Base-by-base conservation (phyloP, 768 basidiomycete species). In the Lentinula raphanica region DNA sequence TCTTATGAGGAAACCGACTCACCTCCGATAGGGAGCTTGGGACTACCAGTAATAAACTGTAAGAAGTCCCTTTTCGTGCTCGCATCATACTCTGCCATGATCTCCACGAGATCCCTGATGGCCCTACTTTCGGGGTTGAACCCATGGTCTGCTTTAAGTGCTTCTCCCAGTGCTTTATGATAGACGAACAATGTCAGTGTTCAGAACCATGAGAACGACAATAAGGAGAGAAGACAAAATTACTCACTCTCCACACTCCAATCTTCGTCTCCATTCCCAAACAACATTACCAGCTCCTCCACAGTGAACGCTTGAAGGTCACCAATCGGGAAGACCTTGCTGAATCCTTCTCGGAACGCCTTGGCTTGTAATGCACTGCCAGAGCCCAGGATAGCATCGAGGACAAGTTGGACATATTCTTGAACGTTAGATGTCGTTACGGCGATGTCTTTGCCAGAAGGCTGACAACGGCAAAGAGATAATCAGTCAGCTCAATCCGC, bases 11-110 rank as follows among this genome's bases (percentile, higher is more conserved):
- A 27, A 49, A 35, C 48, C 11, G 12, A 74, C 87, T 31, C 61
- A 93, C 94, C 95, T 65, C 95, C 95, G 55, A 98, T 96, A 17
- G 95, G 95, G 39, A 98, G 71, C 71, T 96, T 97, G 17, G 95
- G 95, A 68, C 95, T 96, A 42, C 97, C 97, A 11, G 97, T 98
- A 61, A 97, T 92, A 71, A 98, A 99, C 69, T 98, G 95, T 31
- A 99, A 75, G 74, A 89, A 97, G 54, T 90, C 88, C 61, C 97
- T 87, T 31, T 95, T 86, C 17, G 83, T 81, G 2, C 82, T 69
- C 15, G 68, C 70, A 66, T 94, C 88, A 65, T 89, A 97, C 55
- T 83, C 82, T 1, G 90, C 78, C 86, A 99, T 91, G 61, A 93
- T 81, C 54, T 90, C 92, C 25, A 98, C 72, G 56, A 99, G 79